Percentiles rank a stretch among this genome's conserved stretches.
Conservation (phyloP, 1,284 basidiomycete genomes). For the Mycosarcoma mackinlayi region DNA sequence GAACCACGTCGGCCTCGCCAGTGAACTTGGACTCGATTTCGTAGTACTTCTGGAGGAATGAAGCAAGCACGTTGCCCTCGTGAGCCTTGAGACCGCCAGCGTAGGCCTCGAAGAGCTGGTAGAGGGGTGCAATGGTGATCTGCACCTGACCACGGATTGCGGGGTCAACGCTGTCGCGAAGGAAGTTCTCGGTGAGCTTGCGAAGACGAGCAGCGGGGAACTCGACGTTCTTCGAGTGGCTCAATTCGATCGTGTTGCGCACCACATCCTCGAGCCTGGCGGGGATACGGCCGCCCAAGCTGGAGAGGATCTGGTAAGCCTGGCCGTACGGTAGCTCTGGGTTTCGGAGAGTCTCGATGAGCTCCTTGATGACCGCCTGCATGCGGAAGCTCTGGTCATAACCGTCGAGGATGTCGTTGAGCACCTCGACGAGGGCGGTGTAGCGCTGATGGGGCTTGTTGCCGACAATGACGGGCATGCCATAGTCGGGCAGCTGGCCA, state of each 20-base stretch:
- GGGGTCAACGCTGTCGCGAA: slow-evolving; percentile 79
- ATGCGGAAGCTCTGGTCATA: slow-evolving; percentile 70
- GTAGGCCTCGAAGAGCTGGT: slow-evolving; percentile 84
- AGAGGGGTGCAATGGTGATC: slow-evolving; percentile 78
- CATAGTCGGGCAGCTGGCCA: slow-evolving; percentile 76
- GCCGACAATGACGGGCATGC: slow-evolving; percentile 85
- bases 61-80: slow-evolving; percentile 80
- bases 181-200: slow-evolving; percentile 84
- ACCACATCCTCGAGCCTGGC: slow-evolving; percentile 79
- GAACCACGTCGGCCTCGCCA: slow-evolving; percentile 87
- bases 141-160: slow-evolving; percentile 58
- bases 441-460: slow-evolving; percentile 92
- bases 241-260: slow-evolving; percentile 80
- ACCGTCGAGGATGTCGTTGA: slow-evolving; percentile 80
- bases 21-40: slow-evolving; percentile 91
- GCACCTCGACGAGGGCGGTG: slow-evolving; percentile 78
- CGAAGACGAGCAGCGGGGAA: slow-evolving; percentile 84
- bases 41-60: slow-evolving; percentile 79
- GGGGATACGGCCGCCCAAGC: slow-evolving; percentile 93
- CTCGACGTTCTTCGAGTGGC: slow-evolving; percentile 80
- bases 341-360: slow-evolving; percentile 81
- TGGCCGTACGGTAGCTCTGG: slow-evolving; percentile 91
- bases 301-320: slow-evolving; percentile 83
- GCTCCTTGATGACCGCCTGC: slow-evolving; percentile 82
- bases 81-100: slow-evolving; percentile 85